Evolutionary conservation across 2,329 filamentous ascomycete species (phyloP).

Genomic region (Celoporthe dispersa): DNA sequence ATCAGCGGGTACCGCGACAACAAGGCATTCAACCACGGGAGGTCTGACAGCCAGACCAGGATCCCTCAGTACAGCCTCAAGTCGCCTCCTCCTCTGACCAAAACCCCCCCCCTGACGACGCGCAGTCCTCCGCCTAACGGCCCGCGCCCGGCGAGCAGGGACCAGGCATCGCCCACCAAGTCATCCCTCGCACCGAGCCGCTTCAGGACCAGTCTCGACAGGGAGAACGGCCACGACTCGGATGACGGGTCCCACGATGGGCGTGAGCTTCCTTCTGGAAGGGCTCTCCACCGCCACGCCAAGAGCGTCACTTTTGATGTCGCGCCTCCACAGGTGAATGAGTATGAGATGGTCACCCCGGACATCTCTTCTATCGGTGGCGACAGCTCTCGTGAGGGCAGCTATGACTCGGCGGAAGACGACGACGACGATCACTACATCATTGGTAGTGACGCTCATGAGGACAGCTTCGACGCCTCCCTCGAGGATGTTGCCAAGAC

Average conservation of each 20-base stretch:
- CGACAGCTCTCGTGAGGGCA: slow-evolving; percentile 88
- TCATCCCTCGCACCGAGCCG: slow-evolving; percentile 78
- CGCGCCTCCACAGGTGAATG: slow-evolving; percentile 90
- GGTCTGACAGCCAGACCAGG: slow-evolving; percentile 63
- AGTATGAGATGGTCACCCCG: slow-evolving; percentile 97
- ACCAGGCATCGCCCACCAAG: slow-evolving; percentile 80
- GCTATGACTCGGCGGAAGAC: slow-evolving; percentile 83
- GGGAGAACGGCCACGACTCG: slow-evolving; percentile 70
- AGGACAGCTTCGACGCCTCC: slow-evolving; percentile 95
- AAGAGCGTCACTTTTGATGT: slow-evolving; percentile 98
- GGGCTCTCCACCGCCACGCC: slow-evolving; percentile 77
- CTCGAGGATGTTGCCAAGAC: slow-evolving; percentile 97
- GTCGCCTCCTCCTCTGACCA: slow-evolving; percentile 44
- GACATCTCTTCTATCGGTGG: slow-evolving; percentile 92
- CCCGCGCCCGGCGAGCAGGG: slow-evolving; percentile 60
- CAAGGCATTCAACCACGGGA: slow-evolving; percentile 50
- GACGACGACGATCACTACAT: slow-evolving; percentile 66
- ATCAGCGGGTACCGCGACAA: slow-evolving; percentile 58
- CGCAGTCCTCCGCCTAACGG: slow-evolving; percentile 43
- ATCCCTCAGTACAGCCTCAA: slow-evolving; percentile 62
- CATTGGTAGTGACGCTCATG: slow-evolving; percentile 64
- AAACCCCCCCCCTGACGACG: slow-evolving; percentile 47
- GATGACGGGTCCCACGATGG: slow-evolving; percentile 65
- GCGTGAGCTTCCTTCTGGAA: slow-evolving; percentile 65
- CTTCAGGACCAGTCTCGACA: slow-evolving; percentile 71